phyloP scores from a whole-genome alignment of 2,329 filamentous ascomycete genomes.

The Dothideomycetidae sp. region DNA sequence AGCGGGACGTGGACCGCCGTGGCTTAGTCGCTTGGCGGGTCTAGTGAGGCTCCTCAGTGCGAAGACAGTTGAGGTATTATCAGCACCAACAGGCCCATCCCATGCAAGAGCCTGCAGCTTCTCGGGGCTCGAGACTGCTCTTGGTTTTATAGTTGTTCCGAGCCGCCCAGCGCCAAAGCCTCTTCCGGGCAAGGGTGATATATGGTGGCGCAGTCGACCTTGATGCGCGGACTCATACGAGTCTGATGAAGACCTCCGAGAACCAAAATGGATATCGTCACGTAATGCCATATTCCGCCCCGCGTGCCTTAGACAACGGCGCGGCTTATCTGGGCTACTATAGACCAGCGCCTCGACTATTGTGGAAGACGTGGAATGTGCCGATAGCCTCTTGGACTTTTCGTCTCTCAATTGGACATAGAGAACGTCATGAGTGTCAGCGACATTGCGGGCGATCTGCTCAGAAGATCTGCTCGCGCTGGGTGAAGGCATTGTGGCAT shows the following conservation, averaged over 20 bases:
- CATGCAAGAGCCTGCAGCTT: not conserved
- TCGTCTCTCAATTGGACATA: slow-evolving; percentile 18
- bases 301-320: slow-evolving; percentile 34
- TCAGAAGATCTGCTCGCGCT: slow-evolving; percentile 36
- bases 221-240: slow-evolving; percentile 29
- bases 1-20: not conserved
- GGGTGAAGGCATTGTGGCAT: slow-evolving; percentile 26
- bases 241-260: slow-evolving; percentile 31
- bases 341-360: slow-evolving; percentile 42
- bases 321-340: slow-evolving; percentile 29
- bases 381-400: slow-evolving; percentile 33
- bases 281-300: slow-evolving; percentile 39
- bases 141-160: slow-evolving; percentile 14
- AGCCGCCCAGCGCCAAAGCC: slow-evolving; percentile 17
- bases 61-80: not conserved
- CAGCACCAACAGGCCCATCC: not conserved
- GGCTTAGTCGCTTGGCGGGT: slow-evolving; percentile 4
- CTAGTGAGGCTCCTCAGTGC: slow-evolving; percentile 2
- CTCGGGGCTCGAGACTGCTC: slow-evolving; percentile 11
- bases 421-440: slow-evolving; percentile 15
- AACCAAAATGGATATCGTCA: slow-evolving; percentile 26
- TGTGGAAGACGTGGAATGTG: slow-evolving; percentile 38
- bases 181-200: slow-evolving; percentile 33
- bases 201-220: slow-evolving; percentile 38
- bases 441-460: slow-evolving; percentile 13